These are phyloP conservation scores for Penicillium pancosmium DNA, from an alignment of 495 filamentous ascomycete genomes.

Conservation along the genomic window DNA sequence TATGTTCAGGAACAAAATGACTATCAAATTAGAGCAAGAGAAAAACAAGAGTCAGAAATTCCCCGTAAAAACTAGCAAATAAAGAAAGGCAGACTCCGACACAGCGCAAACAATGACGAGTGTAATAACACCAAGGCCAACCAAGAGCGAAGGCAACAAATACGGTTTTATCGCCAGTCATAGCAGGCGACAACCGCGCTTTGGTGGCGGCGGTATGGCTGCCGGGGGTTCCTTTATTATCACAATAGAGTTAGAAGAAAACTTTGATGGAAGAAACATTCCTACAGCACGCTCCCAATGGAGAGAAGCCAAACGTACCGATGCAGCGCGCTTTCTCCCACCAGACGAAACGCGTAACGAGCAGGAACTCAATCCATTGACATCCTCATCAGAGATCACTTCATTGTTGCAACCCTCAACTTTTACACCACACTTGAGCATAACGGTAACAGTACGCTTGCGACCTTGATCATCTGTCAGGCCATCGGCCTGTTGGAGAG, in stretches of 20 bases:
- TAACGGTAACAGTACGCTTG: background rate
- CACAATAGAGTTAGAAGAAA: background rate
- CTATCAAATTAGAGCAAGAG: too few relatives aligned
- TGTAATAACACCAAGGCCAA: too few relatives aligned
- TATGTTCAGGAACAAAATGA: too few relatives aligned
- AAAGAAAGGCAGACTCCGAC: too few relatives aligned
- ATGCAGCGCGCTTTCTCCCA: slow-evolving; percentile 1
- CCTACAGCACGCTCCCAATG: background rate
- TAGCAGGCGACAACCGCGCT: background rate
- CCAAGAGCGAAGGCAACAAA: too few relatives aligned
- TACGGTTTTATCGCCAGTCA: background rate
- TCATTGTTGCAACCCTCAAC: slow-evolving; percentile 2
- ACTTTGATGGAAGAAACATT: background rate
- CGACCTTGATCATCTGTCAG: slow-evolving; percentile 14
- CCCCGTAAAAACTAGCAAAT: too few relatives aligned
- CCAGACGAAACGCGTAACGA: background rate
- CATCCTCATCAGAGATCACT: background rate
- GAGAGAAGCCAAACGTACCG: background rate
- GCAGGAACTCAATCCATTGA: background rate
- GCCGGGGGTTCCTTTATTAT: background rate
- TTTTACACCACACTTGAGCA: background rate
- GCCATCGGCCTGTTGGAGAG: slow-evolving; percentile 11
- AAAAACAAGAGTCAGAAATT: too few relatives aligned
- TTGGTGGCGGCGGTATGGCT: background rate
- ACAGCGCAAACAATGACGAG: too few relatives aligned